phyloP scores from a whole-genome alignment of 2,329 filamentous ascomycete genomes.

The Knufia petricola region DNA sequence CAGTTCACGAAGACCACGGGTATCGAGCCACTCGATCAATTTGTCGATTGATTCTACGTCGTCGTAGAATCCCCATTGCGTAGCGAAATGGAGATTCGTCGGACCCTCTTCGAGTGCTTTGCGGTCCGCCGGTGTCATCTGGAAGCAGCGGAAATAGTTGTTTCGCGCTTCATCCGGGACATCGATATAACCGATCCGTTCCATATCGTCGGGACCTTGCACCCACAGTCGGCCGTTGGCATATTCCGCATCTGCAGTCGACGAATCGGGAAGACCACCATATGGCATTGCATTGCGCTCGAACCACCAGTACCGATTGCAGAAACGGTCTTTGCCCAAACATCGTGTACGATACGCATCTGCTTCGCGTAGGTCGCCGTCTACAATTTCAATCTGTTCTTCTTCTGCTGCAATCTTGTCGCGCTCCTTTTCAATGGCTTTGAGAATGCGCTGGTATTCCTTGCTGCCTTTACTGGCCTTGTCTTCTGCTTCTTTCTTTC shows the following conservation, averaged over 20 bases:
- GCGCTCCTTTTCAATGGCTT: constrained; percentile 82
- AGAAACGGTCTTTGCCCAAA: constrained; percentile 89
- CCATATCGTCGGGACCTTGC: constrained; percentile 84
- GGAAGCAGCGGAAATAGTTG: constrained; percentile 66
- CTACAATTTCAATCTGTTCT: constrained; percentile 71
- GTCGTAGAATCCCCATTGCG: constrained; percentile 86
- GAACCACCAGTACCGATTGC: constrained; percentile 99
- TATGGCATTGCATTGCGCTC: constrained; percentile 98
- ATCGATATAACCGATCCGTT: constrained; percentile 78
- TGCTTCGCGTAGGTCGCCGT: constrained; percentile 87
- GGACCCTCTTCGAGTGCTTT: constrained; percentile 76
- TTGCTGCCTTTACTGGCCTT: constrained; percentile 71
- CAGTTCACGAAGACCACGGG: constrained; percentile 73
- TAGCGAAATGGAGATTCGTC: constrained; percentile 65
- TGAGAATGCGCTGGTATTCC: constrained; percentile 76
- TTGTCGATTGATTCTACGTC: constrained; percentile 67
- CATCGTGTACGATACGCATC: constrained; percentile 85
- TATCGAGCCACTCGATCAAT: constrained; percentile 80
- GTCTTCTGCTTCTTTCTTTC: constrained; percentile 56
- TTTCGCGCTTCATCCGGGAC: constrained; percentile 59
- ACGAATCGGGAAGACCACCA: constrained; percentile 75
- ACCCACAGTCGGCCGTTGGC: constrained; percentile 95
- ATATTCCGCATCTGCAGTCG: constrained; percentile 76
- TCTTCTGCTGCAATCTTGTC: constrained; percentile 71
- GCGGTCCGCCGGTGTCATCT: constrained; percentile 74